Percentiles rank a stretch among this genome's conserved stretches.
These are phyloP conservation scores for Mortierella sp. DNA, from an alignment of 371 early-diverging fungal species.

Conservation along the genomic window DNA sequence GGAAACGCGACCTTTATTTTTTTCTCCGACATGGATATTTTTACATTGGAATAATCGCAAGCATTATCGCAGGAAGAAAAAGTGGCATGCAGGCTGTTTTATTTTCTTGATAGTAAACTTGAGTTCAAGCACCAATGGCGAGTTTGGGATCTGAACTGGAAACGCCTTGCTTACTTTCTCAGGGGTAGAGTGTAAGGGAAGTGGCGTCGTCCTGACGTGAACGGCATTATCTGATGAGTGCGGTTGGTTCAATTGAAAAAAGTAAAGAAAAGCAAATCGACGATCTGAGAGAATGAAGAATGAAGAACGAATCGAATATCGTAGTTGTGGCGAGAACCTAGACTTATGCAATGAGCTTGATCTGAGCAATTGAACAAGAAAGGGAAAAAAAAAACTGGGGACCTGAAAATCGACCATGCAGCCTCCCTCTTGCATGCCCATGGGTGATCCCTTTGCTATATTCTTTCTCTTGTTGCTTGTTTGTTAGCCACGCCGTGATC, in stretches of 20 bases:
- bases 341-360: background rate
- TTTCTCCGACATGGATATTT: too few relatives aligned
- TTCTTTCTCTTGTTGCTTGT: background rate
- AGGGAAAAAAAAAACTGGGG: background rate
- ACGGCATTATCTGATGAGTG: too few relatives aligned
- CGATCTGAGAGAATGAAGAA: constrained; percentile 6
- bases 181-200: too few relatives aligned
- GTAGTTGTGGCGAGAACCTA: background rate
- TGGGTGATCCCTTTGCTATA: background rate
- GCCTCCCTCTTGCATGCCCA: background rate
- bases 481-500: background rate
- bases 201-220: too few relatives aligned
- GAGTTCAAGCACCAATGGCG: too few relatives aligned
- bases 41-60: too few relatives aligned
- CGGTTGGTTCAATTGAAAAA: background rate
- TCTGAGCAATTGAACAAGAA: background rate
- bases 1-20: too few relatives aligned
- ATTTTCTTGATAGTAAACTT: too few relatives aligned
- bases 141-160: too few relatives aligned
- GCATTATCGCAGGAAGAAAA: background rate
- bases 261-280: background rate
- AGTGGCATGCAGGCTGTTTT: too few relatives aligned
- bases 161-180: too few relatives aligned
- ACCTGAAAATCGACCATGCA: background rate
- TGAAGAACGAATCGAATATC: constrained; percentile 1